Evolutionary conservation across 352 stramenopile genomes (phyloP), one percentile per base, ranked within the genome.

Genomic region (Aphanomyces astaci): DNA sequence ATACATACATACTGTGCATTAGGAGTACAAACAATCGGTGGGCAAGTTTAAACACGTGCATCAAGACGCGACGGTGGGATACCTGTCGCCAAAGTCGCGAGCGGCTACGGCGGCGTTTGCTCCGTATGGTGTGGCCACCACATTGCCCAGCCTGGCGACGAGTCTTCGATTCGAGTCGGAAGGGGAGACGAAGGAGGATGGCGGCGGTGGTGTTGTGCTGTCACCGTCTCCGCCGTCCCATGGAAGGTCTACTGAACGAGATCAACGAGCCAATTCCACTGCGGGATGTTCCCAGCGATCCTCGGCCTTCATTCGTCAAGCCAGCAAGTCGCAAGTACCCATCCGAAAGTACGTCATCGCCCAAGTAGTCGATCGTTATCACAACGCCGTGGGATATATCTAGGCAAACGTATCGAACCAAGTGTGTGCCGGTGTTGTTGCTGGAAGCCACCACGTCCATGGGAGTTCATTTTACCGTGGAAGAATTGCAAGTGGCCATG

Each of bases 401-500:
- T 65, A 68, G 62, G 39, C 62, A 57, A 57, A 60, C 62, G 13
- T 68, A 68, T n/a, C 11, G 43, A 22, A 68, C 62, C 33, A 68
- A 68, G 31, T 59, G 77, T 1, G 40, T 66, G 2, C 53, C 77
- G 1, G 87, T 77, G 40, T 64, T 84, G 13, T 67, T 92, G 0
- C 63, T 92, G 9, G 82, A 92, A 51, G 84, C 84, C 2, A 88
- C 75, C 7, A 90, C 84, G 1, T 73, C 79, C 3, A 78, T 84
- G 64, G 82, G 79, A 3, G 76, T 89, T 0, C 75, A 86, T 28
- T 74, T 90, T 15, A 56, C 54, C 0, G 73, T 92, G 3, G 72
- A 88, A 22, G 84, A 92, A 45, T 51, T 89, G 1, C 82, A 87
- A 27, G 80, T 90, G n/a, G 78, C 88, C 57, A 48, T 88, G 28